Base-by-base conservation (phyloP, 176 grass and related monocot species). In the Carex cristatella region DNA sequence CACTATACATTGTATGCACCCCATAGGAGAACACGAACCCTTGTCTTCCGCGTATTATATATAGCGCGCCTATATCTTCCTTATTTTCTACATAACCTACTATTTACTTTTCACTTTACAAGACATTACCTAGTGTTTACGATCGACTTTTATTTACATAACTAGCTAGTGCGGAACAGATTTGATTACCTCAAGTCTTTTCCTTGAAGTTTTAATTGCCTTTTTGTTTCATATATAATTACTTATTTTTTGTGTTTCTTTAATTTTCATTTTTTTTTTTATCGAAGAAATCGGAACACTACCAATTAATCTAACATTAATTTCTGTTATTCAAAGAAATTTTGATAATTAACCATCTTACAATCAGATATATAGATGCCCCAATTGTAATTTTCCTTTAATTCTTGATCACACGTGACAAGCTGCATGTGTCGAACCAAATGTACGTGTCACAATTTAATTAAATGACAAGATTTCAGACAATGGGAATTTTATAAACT, bases 1-100 rank as follows among this genome's bases (percentile, higher is more conserved):
- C 54, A 58, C 54, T 58, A 23, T 23, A 15, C 16, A 4, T 40
- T 18, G 4, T 37, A 69, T 82, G 80, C 8, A 46, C 61, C 80
- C 40, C 63, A 27, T 23, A 82, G 11, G 61, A 82, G 37, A n/a
- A 82, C 80, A 67, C 80, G 80, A 82, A 48, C 80, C 80, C 80
- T 67, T 82, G 80, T 82, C 80, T 82, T 65, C 58, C 15, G 80
- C 61, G 54, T 63, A 38, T 48, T 15, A 35, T 31, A 46, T 15
- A 35, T 31, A 46, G 13, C 19, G 42, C 72, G 19, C 4, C 40
- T 65, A 27, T 44, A 56, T 42, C 54, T 82, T 65, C 67, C 80
- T 82, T 30, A 65, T 32, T 81, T 62, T 81, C 55, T 81, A 59
- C 48, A 55, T 54, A 31, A 54, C 48, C 48, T 53, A 76, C 72